phyloP scores from a whole-genome alignment of 805 yeast species.

The Hemisphaericaspora nanyangensis region DNA sequence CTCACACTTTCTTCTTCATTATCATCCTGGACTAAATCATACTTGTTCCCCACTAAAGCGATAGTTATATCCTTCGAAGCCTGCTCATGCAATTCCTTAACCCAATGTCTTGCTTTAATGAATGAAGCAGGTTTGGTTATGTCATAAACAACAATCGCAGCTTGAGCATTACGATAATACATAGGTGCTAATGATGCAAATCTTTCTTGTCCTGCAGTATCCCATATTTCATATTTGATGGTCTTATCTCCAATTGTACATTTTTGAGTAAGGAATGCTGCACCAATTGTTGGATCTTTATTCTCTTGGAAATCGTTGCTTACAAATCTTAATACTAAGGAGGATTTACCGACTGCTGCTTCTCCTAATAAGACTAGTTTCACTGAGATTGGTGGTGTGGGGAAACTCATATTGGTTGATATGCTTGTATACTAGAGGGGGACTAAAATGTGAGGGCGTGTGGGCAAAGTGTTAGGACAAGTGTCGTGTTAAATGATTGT shows the following conservation, averaged over 20 bases:
- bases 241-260: slow-evolving; percentile 83
- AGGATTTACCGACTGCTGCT: slow-evolving; percentile 97
- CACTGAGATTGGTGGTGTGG: slow-evolving; percentile 60
- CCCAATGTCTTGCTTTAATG: slow-evolving; percentile 97
- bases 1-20: slow-evolving; percentile 53
- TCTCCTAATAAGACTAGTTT: slow-evolving; percentile 92
- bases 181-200: slow-evolving; percentile 95
- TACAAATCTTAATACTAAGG: slow-evolving; percentile 87
- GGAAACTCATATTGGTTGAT: slow-evolving; percentile 18
- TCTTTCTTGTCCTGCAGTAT: slow-evolving; percentile 97
- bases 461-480: too few species aligned
- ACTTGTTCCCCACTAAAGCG: slow-evolving; percentile 92
- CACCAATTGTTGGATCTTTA: slow-evolving; percentile 97
- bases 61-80: slow-evolving; percentile 89
- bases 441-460: neutral
- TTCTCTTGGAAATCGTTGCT: slow-evolving; percentile 95
- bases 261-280: slow-evolving; percentile 93
- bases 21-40: slow-evolving; percentile 64
- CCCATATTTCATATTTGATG: slow-evolving; percentile 93
- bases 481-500: neutral
- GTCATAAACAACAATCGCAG: slow-evolving; percentile 94
- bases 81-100: slow-evolving; percentile 90
- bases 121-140: slow-evolving; percentile 93
- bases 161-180: slow-evolving; percentile 97
- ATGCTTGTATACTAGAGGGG: neutral